These are phyloP conservation scores for Berberis vulgaris DNA, from an alignment of 164 flowering plant genomes.

Conservation along the genomic window DNA sequence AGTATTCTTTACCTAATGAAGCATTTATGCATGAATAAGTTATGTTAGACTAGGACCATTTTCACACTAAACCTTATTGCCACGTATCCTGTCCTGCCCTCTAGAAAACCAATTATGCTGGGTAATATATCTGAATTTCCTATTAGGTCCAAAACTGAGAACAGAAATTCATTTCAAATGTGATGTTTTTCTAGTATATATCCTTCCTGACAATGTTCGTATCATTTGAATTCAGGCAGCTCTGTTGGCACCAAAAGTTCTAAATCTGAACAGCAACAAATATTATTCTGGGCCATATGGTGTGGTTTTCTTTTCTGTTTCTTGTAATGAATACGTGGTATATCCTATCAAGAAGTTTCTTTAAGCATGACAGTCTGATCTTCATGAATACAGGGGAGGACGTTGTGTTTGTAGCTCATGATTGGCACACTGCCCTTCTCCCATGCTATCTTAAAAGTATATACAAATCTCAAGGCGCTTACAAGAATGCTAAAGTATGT, in stretches of 20 bases:
- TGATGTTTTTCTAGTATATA: no score
- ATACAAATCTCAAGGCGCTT: constrained; percentile 56
- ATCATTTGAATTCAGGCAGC: constrained; percentile 53
- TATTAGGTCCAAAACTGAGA: no score
- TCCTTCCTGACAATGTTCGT: background rate
- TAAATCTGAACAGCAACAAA: constrained; percentile 54
- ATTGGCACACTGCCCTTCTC: constrained; percentile 81
- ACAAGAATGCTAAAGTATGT: constrained; percentile 57
- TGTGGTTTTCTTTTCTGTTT: constrained; percentile 14
- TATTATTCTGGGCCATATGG: constrained; percentile 88
- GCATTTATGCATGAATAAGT: no score
- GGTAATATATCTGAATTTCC: no score
- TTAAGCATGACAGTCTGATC: background rate
- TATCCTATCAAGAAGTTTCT: background rate
- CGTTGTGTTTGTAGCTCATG: constrained; percentile 67
- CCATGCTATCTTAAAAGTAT: constrained; percentile 71
- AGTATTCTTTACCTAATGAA: no score
- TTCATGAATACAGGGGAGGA: constrained; percentile 50
- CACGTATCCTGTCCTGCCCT: no score
- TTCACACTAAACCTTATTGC: no score
- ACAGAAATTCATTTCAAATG: no score
- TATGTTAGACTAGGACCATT: no score
- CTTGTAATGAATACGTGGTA: background rate
- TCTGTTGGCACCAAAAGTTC: constrained; percentile 71
- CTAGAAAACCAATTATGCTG: no score